Evolutionary conservation across 345 rosid species (phyloP).

Genomic region (Citrus sp.): DNA sequence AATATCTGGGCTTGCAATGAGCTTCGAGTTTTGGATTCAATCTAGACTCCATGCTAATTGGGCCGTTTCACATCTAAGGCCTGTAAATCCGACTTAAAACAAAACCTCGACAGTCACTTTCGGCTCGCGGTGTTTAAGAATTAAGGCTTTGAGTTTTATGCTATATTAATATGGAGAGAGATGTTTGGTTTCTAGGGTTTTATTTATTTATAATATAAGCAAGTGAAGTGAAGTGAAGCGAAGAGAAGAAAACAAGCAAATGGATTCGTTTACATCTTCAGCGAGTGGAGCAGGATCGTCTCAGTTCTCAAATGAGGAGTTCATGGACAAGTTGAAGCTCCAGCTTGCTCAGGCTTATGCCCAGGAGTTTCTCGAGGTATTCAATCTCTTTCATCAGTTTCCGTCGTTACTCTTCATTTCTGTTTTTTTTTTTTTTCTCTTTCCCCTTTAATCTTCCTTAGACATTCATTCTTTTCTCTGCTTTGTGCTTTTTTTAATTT

Average conservation of each 20-base stretch:
- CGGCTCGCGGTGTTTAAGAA: background rate
- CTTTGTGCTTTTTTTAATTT: background rate
- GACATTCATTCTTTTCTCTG: background rate
- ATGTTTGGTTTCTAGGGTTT: background rate
- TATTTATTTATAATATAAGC: background rate
- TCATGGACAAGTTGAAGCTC: conserved; percentile 65
- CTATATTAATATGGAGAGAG: no score
- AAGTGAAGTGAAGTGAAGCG: no score
- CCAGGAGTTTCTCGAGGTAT: conserved; percentile 75
- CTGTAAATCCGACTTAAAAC: no score
- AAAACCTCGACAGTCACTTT: background rate
- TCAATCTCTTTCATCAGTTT: background rate
- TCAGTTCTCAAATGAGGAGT: conserved; percentile 42
- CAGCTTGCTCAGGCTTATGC: conserved; percentile 85
- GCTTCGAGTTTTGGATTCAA: no score
- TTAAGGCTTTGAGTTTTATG: no score
- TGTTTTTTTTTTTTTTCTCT: no score
- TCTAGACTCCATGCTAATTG: no score
- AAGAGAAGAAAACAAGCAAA: background rate
- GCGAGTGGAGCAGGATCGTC: conserved; percentile 42
- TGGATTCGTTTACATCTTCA: conserved; percentile 71
- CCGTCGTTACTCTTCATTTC: no score
- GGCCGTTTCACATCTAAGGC: no score
- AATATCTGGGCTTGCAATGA: no score
- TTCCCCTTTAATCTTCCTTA: background rate